phyloP scores from a whole-genome alignment of 1,284 basidiomycete genomes.

The Xerocomus tenax region DNA sequence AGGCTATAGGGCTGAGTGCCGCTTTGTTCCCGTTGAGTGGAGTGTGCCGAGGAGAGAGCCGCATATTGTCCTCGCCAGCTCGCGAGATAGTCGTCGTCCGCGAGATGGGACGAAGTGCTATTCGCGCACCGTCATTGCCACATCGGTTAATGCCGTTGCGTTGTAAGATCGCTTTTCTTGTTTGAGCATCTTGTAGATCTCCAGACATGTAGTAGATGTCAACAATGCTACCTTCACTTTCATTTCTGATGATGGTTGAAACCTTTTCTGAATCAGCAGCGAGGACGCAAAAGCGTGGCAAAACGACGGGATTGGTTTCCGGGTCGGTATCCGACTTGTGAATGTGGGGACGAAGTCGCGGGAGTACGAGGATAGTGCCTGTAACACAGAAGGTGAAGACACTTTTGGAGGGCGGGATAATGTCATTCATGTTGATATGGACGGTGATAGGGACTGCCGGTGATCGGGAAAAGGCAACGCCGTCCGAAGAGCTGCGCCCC shows the following conservation, averaged over 20 bases:
- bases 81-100: conserved; percentile 22
- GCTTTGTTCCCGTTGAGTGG: conserved; percentile 23
- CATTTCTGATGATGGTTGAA: conserved; percentile 50
- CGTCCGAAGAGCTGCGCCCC: conserved; percentile 26
- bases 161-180: conserved; percentile 52
- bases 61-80: conserved; percentile 22
- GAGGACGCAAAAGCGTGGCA: conserved; percentile 63
- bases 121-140: conserved; percentile 49
- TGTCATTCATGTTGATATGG: conserved; percentile 70
- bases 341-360: conserved; percentile 32
- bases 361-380: conserved; percentile 54
- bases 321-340: conserved; percentile 28
- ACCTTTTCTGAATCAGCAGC: conserved; percentile 54
- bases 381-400: conserved; percentile 56
- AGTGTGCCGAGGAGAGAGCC: conserved; percentile 29
- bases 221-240: conserved; percentile 41
- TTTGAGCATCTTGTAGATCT: conserved; percentile 49
- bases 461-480: conserved; percentile 13
- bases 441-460: conserved; percentile 39
- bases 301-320: conserved; percentile 41
- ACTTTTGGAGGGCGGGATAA: conserved; percentile 55
- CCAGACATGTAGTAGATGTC: conserved; percentile 56
- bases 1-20: conserved; percentile 14
- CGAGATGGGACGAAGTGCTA: conserved; percentile 41
- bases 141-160: conserved; percentile 50